phyloP scores from a whole-genome alignment of 148 eudicot genomes.

The Rhododendron vialii region DNA sequence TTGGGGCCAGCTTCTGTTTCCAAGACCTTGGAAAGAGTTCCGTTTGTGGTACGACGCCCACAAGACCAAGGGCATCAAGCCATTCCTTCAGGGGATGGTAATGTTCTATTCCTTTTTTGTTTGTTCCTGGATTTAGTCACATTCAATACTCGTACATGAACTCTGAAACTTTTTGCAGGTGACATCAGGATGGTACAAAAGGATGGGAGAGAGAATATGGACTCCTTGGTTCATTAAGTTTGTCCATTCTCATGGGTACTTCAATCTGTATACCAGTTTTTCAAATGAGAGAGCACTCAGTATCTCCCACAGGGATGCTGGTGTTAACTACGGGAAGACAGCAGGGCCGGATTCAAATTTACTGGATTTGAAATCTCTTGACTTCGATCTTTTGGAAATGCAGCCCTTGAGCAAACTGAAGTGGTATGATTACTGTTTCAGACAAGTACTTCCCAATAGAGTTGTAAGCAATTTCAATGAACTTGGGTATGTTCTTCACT shows the following conservation, averaged over 20 bases:
- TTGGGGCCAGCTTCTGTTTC: conserved; percentile 99
- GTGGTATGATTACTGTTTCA: conserved; percentile 96
- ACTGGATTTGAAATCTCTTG: conserved; percentile 42
- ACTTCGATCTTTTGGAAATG: conserved; percentile 42
- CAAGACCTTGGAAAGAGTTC: conserved; percentile 96
- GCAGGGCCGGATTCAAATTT: conserved; percentile 88
- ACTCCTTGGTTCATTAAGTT: conserved; percentile 98
- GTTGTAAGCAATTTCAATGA: conserved; percentile 45
- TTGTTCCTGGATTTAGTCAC: not conserved
- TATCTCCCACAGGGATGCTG: conserved; percentile 84
- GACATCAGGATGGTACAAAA: conserved; percentile 95
- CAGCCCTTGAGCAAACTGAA: conserved; percentile 52
- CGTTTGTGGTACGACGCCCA: conserved; percentile 91
- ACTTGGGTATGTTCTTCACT: conserved; percentile 40
- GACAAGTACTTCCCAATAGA: conserved; percentile 61
- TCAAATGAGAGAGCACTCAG: conserved; percentile 73
- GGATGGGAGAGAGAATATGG: conserved; percentile 92
- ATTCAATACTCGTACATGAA: not conserved
- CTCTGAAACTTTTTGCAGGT: conserved; percentile 43
- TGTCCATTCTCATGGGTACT: conserved; percentile 75
- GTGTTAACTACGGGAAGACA: conserved; percentile 86
- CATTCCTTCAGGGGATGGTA: conserved; percentile 94
- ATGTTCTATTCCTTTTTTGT: not conserved
- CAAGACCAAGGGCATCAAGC: conserved; percentile 78
- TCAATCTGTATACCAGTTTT: conserved; percentile 78